Evolutionary conservation across 2,329 filamentous ascomycete species (phyloP), one percentile per base, ranked within the genome.

Genomic region (Neopestalotiopsis sp.): DNA sequence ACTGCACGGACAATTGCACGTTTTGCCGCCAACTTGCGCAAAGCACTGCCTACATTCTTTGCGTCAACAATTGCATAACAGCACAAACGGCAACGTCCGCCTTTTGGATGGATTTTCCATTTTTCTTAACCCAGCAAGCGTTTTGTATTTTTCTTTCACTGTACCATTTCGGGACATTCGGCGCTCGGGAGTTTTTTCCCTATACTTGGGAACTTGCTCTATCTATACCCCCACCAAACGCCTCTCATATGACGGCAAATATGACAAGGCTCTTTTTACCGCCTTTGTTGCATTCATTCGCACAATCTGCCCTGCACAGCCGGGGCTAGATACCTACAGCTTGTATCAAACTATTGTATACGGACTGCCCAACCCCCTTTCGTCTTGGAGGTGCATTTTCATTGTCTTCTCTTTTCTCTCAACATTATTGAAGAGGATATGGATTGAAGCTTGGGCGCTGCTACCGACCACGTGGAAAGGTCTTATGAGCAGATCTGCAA

Each of bases 21-120:
- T 4, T 32, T 40, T n/a, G 20, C 40, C 40, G 12, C 12, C 61
- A 20, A 10, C 28, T 20, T 64, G 61, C 61, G 34, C 61, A 49
- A n/a, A 64, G 24, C 38, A 49, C 61, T 42, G 61, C 61, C 17
- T 64, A 49, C 61, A 14, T 62, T 62, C n/a, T 24, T 30, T 20
- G 10, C 34, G 17, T 40, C 42, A 20, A 34, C 40, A 28, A 45
- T 45, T 49, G 20, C 42, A 17, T 20, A 53, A n/a, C 45, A 17
- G 45, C 45, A 14, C 17, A 53, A 53, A 20, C 45, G n/a, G 45
- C 45, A 20, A 20, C 45, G 10, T n/a, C 45, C 45, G 45, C 14
- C 9, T n/a, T 53, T 3, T 17, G 45, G 45, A 53, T 20, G 17
- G 17, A n/a, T 53, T 20, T 53, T n/a, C 45, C n/a, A 49, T 49